Base-by-base conservation (phyloP, 75 land plant species). In the Ceratopteris richardii region DNA sequence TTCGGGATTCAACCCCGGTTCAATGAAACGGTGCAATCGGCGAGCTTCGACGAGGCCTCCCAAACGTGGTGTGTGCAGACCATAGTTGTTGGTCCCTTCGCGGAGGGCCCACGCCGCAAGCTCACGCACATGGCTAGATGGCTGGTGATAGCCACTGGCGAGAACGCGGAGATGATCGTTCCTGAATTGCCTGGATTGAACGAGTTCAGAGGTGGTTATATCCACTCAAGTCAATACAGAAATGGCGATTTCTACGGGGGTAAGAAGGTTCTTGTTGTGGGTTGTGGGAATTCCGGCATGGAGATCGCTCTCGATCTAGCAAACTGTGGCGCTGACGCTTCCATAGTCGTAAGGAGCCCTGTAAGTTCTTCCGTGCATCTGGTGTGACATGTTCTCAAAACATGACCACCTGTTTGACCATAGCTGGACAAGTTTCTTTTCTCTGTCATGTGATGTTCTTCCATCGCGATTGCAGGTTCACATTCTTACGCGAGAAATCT, bases 281-380 rank as follows among this genome's bases (percentile, higher is more conserved):
- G 90, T 0, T 72, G 74, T 22, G 90, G 86, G 0, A 86, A 86
- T 46, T 80, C 90, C 0, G 87, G 90, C 37, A 82, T 86, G 90
- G 83, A 86, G 50, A 42, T 82, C 24, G 76, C 77, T 28, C 61
- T 86, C 0, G 86, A 82, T 23, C 80, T 86, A 40, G 75, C 64
- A 12, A 64, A 75, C 26, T 51, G 65, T 33, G 60, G 71, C 31
- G 80, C 86, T 13, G 16, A 23, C 5, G n/a, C 96, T 0, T 62
- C 57, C 39, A 74, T 90, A 54, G 86, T 79, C 0, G 80, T 79
- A 23, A 55, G 86, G 28, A 77, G 70, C 63, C 66, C 78, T 17
- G 91, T 83, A 54, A 73, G 73, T 59, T 12, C n/a, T n/a, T n/a
- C n/a, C n/a, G 5, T 2, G 3, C 33, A n/a, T n/a, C n/a, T n/a